phyloP scores from a whole-genome alignment of 257 asterid genomes.

The Solanum tarijense region DNA sequence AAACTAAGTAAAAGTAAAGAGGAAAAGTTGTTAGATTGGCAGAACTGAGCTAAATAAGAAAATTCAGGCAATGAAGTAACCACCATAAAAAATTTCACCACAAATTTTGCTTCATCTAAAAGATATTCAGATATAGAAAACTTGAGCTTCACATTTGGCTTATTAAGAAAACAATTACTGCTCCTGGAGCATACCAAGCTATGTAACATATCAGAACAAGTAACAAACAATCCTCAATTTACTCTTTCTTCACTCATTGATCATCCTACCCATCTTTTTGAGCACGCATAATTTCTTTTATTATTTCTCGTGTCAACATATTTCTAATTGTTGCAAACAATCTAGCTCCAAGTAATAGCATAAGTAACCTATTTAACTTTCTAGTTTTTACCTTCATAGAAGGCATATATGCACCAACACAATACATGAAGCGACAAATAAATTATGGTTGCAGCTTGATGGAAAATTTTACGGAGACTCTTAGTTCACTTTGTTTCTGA shows the following conservation, averaged over 20 bases:
- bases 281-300: neutral
- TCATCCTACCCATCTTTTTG: neutral
- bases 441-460: neutral
- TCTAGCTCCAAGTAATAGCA: neutral
- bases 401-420: neutral
- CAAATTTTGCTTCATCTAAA: neutral
- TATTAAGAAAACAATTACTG: neutral
- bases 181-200: neutral
- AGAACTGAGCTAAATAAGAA: neutral
- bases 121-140: neutral
- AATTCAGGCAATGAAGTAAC: neutral
- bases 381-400: neutral
- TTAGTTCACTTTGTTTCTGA: neutral
- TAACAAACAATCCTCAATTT: neutral
- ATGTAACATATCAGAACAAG: neutral
- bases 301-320: neutral
- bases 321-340: neutral
- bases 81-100: neutral
- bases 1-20: neutral
- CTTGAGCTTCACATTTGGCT: neutral
- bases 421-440: neutral
- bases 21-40: neutral
- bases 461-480: neutral
- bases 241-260: neutral
- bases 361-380: neutral